These are phyloP conservation scores for Rhodotorula diobovata DNA, from an alignment of 768 basidiomycete genomes.

Conservation along the genomic window DNA sequence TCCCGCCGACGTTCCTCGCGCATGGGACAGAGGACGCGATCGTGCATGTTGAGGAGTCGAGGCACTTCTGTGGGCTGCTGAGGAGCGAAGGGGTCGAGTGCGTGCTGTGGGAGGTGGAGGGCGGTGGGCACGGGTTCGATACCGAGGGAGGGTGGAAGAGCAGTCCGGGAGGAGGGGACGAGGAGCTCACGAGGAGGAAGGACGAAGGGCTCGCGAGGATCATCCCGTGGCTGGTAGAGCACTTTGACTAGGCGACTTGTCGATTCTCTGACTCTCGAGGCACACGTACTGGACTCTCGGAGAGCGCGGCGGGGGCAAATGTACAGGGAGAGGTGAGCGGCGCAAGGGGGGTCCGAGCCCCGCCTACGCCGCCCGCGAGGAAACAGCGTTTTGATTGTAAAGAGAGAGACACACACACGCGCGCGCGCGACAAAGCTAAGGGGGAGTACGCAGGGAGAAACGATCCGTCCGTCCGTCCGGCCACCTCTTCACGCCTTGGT, in stretches of 20 bases:
- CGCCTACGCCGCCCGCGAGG: too few species aligned
- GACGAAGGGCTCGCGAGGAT: neutral
- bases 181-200: slow-evolving; percentile 1
- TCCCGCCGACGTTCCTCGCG: slow-evolving; percentile 6
- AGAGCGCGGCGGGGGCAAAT: too few species aligned
- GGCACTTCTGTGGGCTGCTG: neutral
- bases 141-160: neutral
- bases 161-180: neutral
- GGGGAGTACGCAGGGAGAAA: too few species aligned
- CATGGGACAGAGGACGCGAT: neutral
- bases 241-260: neutral
- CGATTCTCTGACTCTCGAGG: neutral
- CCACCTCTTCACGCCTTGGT: neutral
- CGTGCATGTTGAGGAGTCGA: neutral
- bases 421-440: too few species aligned
- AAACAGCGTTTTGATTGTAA: too few species aligned
- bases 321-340: too few species aligned
- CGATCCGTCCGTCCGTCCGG: too few species aligned
- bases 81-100: neutral
- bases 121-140: slow-evolving; percentile 12
- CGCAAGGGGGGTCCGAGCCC: too few species aligned
- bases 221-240: slow-evolving; percentile 8
- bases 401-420: too few species aligned
- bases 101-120: slow-evolving; percentile 7
- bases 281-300: too few species aligned